Percentiles rank a stretch among this genome's conserved stretches.
Evolutionary conservation across 1,284 basidiomycete species (phyloP).

Genomic region (Cryptococcus neoformans): DNA sequence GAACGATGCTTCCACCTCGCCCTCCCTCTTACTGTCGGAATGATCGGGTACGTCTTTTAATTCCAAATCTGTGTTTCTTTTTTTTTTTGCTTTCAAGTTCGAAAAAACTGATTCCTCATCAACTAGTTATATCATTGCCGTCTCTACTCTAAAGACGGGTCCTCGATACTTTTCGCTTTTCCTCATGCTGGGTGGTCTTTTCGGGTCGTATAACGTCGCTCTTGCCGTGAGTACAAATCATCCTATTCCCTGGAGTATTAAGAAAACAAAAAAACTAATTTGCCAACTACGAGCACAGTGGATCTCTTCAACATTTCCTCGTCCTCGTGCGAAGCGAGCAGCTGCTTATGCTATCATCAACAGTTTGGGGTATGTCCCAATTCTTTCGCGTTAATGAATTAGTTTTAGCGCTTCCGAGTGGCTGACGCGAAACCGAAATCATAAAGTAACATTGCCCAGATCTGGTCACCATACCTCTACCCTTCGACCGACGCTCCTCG

Average conservation of each 20-base stretch:
- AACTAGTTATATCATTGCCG: constrained; percentile 24
- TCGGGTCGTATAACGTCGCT: constrained; percentile 30
- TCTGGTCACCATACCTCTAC: constrained; percentile 39
- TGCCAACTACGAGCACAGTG: constrained; percentile 10
- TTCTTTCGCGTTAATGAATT: not conserved
- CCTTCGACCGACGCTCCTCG: constrained; percentile 21
- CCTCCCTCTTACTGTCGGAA: constrained; percentile 40
- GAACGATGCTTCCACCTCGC: constrained; percentile 47
- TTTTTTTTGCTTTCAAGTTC: not conserved
- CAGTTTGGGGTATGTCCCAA: constrained; percentile 25
- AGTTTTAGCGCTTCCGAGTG: not conserved
- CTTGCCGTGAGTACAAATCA: constrained; percentile 12
- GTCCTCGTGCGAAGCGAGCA: constrained; percentile 36
- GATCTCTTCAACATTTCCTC: constrained; percentile 34
- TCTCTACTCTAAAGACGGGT: constrained; percentile 23
- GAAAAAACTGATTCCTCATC: not conserved
- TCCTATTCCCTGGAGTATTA: not conserved
- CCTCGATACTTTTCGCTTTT: constrained; percentile 39
- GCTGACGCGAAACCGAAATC: not conserved
- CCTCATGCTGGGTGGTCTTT: constrained; percentile 32
- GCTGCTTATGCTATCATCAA: constrained; percentile 40
- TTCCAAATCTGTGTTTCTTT: not conserved
- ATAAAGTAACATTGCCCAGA: constrained; percentile 23
- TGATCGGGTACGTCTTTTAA: constrained; percentile 23
- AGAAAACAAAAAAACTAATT: not conserved